Percentiles rank a stretch among this genome's conserved stretches.
phyloP scores from a whole-genome alignment of 352 stramenopile genomes.

The Pilasporangium apinafurcum region DNA sequence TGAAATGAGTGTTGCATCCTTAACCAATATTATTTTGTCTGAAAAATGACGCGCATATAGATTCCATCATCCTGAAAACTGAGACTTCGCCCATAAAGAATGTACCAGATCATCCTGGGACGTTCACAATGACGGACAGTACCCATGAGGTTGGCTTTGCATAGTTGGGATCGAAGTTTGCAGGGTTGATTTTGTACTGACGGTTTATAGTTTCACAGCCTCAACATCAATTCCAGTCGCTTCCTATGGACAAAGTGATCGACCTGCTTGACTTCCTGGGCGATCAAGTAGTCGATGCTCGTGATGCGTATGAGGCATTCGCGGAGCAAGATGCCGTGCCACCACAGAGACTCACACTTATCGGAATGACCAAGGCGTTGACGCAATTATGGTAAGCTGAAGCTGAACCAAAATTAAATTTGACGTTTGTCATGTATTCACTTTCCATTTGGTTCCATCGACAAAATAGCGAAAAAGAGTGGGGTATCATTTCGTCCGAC shows the following conservation, averaged over 20 bases:
- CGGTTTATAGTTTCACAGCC: too few species aligned
- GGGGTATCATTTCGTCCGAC: too few species aligned
- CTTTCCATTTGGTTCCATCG: background rate
- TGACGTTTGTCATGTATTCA: background rate
- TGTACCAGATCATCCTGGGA: too few species aligned
- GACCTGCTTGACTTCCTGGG: constrained; percentile 56
- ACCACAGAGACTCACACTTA: constrained; percentile 27
- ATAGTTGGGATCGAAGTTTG: too few species aligned
- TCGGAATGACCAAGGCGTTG: constrained; percentile 41
- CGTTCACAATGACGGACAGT: too few species aligned
- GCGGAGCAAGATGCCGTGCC: constrained; percentile 9
- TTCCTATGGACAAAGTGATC: constrained; percentile 38
- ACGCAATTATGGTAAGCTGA: constrained; percentile 31
- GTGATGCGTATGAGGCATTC: constrained; percentile 43
- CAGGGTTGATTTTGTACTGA: too few species aligned
- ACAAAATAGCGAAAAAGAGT: too few species aligned
- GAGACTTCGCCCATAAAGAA: too few species aligned
- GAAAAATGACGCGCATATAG: too few species aligned
- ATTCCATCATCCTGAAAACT: too few species aligned
- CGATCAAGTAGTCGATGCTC: constrained; percentile 48
- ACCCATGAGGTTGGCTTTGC: too few species aligned
- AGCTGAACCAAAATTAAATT: too few species aligned
- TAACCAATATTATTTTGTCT: background rate
- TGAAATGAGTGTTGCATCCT: background rate
- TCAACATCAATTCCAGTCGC: background rate